Percentiles rank a stretch among this genome's conserved stretches.
phyloP scores from a whole-genome alignment of 257 asterid genomes.

The Orobanche coerulescens region DNA sequence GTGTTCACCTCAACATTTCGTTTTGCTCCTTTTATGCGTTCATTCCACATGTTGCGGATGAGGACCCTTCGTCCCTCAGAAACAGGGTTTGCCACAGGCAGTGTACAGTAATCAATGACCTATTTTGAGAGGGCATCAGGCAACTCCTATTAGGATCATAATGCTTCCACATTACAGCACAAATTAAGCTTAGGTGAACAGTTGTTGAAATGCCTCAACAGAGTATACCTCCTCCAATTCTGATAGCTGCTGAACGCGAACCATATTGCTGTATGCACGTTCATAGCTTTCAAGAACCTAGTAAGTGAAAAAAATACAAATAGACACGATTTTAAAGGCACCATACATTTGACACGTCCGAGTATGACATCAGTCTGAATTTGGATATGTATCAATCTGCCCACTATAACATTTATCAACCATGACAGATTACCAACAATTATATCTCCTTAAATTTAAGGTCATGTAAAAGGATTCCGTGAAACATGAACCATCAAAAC shows the following conservation, averaged over 20 bases:
- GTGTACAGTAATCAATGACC: slow-evolving; percentile 93
- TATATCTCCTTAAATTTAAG: not conserved
- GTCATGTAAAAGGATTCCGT: too few species aligned
- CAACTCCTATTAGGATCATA: slow-evolving; percentile 15
- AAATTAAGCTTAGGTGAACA: slow-evolving; percentile 6
- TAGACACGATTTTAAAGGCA: slow-evolving; percentile 5
- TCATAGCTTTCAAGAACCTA: slow-evolving; percentile 99
- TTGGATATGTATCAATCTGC: not conserved
- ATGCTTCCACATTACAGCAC: slow-evolving; percentile 7
- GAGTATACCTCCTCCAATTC: slow-evolving; percentile 89
- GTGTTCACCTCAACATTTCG: slow-evolving; percentile 86
- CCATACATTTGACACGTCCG: not conserved
- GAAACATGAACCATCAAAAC: not conserved
- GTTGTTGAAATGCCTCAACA: slow-evolving; percentile 8
- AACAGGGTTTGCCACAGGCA: slow-evolving; percentile 75
- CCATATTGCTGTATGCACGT: slow-evolving; percentile 97
- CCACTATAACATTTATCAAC: not conserved
- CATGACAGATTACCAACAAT: not conserved
- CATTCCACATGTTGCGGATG: slow-evolving; percentile 96
- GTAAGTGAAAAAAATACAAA: slow-evolving; percentile 8
- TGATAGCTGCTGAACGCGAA: slow-evolving; percentile 92
- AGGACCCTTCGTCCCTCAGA: slow-evolving; percentile 87
- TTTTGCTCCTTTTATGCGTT: slow-evolving; percentile 93
- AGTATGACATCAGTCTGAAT: not conserved
- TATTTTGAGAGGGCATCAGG: slow-evolving; percentile 30